Evolutionary conservation across 2,329 filamentous ascomycete species (phyloP).

Genomic region (Talaromyces sp.): DNA sequence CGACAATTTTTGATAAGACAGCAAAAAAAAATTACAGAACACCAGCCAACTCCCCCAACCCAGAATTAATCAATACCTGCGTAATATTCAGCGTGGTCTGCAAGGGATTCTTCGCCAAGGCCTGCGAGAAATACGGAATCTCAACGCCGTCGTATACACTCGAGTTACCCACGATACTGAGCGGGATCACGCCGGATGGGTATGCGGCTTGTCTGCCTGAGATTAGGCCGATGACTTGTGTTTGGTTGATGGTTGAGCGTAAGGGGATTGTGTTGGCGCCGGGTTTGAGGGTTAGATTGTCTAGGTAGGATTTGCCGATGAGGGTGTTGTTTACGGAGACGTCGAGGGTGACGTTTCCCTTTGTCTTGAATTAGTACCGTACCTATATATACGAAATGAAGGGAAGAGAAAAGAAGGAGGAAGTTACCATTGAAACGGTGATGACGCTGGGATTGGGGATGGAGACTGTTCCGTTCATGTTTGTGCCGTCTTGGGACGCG

Average conservation of each 20-base stretch:
- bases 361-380: background rate
- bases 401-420: background rate
- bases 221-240: constrained; percentile 28
- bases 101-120: constrained; percentile 46
- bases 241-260: constrained; percentile 45
- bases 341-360: constrained; percentile 53
- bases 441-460: constrained; percentile 59
- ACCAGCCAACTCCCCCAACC: background rate
- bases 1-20: background rate
- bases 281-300: constrained; percentile 49
- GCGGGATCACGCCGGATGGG: constrained; percentile 45
- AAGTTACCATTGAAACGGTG: constrained; percentile 48
- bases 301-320: constrained; percentile 49
- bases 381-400: background rate
- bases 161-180: constrained; percentile 48
- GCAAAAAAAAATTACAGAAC: background rate
- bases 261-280: constrained; percentile 52
- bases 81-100: constrained; percentile 43
- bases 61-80: constrained; percentile 23
- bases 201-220: constrained; percentile 29
- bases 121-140: constrained; percentile 51
- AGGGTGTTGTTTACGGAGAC: constrained; percentile 44
- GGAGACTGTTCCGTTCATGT: constrained; percentile 50
- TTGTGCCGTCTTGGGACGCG: constrained; percentile 42
- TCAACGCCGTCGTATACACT: constrained; percentile 46